phyloP scores from a whole-genome alignment of 1,284 basidiomycete species.

The Rhodotorula mucilaginosa region DNA sequence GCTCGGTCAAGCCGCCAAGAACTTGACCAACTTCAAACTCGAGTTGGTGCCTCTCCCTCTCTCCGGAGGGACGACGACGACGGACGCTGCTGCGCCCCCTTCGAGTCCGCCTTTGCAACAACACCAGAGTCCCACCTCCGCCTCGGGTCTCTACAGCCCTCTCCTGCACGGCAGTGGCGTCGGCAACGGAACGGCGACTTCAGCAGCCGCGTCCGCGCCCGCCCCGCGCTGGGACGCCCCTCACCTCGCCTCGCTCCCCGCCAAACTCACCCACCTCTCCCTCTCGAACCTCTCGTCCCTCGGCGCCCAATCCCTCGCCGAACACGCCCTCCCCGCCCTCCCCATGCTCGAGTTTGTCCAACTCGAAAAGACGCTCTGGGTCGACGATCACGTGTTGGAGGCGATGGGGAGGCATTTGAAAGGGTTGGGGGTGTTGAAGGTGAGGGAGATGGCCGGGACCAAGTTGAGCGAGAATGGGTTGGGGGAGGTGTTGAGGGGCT shows the following conservation, averaged over 20 bases:
- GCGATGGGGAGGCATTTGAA: slow-evolving; percentile 6
- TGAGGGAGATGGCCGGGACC: slow-evolving; percentile 35
- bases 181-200: background rate
- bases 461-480: slow-evolving; percentile 35
- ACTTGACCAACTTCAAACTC: slow-evolving; percentile 23
- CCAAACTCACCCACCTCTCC: slow-evolving; percentile 6
- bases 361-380: slow-evolving; percentile 28
- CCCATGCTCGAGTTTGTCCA: slow-evolving; percentile 29
- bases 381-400: slow-evolving; percentile 31
- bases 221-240: slow-evolving; percentile 33
- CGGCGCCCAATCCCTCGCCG: background rate
- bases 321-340: slow-evolving; percentile 7
- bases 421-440: slow-evolving; percentile 11
- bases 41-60: slow-evolving; percentile 10
- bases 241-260: slow-evolving; percentile 21
- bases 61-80: background rate
- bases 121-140: background rate
- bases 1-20: slow-evolving; percentile 14
- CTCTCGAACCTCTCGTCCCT: slow-evolving; percentile 13
- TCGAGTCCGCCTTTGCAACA: background rate
- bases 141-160: background rate
- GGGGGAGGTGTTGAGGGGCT: slow-evolving; percentile 20
- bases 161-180: background rate
- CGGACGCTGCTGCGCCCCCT: background rate
- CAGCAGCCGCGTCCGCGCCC: no score